A percentile compares a stretch with the other conserved stretches of the same genome.
phyloP scores from a whole-genome alignment of 257 asterid genomes.

The Solanum acaule region DNA sequence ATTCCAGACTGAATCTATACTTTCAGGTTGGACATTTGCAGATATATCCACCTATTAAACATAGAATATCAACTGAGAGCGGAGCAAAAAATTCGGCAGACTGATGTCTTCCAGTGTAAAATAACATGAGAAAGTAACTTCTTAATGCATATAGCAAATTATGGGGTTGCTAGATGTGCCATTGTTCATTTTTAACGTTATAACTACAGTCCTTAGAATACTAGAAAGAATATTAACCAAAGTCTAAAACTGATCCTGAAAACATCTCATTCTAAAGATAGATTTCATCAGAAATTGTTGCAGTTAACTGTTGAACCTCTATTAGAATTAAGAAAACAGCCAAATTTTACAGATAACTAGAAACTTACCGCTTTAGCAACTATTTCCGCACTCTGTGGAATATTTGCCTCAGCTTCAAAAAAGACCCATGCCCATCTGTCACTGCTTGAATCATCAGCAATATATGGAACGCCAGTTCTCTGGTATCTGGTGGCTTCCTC shows the following conservation, averaged over 20 bases:
- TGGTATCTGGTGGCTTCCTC: conserved; percentile 76
- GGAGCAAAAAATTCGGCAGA: neutral
- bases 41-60: conserved; percentile 66
- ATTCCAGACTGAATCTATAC: conserved; percentile 82
- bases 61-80: neutral
- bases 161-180: neutral
- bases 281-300: neutral
- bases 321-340: neutral
- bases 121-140: neutral
- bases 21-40: conserved; percentile 86
- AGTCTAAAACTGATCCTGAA: neutral
- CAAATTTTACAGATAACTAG: neutral
- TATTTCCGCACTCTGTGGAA: conserved; percentile 52
- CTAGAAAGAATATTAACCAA: neutral
- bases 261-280: neutral
- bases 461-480: conserved; percentile 52
- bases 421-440: conserved; percentile 99
- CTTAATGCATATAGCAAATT: neutral
- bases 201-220: neutral
- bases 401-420: conserved; percentile 72
- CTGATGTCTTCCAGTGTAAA: neutral
- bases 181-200: neutral
- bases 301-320: neutral
- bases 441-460: conserved; percentile 45
- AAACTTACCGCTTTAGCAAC: conserved; percentile 87